phyloP scores from a whole-genome alignment of 305 asterid genomes.

The Fraxinus nigra region DNA sequence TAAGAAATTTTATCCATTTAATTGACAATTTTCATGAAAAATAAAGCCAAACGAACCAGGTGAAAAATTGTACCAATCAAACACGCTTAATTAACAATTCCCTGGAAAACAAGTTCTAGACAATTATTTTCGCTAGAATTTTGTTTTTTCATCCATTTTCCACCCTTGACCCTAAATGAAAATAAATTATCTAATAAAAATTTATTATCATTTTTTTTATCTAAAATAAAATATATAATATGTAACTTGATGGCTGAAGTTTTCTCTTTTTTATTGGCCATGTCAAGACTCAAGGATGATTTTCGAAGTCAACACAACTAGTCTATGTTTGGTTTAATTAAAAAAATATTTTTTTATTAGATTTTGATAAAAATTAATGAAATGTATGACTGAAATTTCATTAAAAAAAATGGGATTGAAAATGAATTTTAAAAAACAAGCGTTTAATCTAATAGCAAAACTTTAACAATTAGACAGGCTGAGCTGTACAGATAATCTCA shows the following conservation, averaged over 20 bases:
- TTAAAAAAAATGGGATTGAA: not conserved
- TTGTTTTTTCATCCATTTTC: too few species aligned
- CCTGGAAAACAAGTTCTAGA: too few species aligned
- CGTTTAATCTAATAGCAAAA: not conserved
- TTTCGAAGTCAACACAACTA: not conserved
- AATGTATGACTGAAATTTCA: too few species aligned
- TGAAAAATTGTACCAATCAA: too few species aligned
- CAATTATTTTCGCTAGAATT: too few species aligned
- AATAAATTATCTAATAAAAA: not conserved
- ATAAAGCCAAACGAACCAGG: too few species aligned
- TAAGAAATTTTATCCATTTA: too few species aligned
- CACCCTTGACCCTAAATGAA: not conserved
- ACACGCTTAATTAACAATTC: too few species aligned
- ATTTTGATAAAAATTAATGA: not conserved
- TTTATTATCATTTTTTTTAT: not conserved
- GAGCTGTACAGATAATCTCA: not conserved
- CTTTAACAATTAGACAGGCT: not conserved
- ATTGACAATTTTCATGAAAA: too few species aligned
- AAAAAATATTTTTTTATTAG: not conserved
- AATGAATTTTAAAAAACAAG: not conserved
- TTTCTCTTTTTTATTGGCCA: not conserved
- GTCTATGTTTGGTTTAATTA: not conserved
- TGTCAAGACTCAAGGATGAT: not conserved
- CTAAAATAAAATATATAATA: too few species aligned
- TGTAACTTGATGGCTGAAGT: not conserved